Percentiles rank a stretch among this genome's conserved stretches.
Evolutionary conservation across 352 stramenopile genomes (phyloP).

Genomic region (Globisporangium paroecandrum): DNA sequence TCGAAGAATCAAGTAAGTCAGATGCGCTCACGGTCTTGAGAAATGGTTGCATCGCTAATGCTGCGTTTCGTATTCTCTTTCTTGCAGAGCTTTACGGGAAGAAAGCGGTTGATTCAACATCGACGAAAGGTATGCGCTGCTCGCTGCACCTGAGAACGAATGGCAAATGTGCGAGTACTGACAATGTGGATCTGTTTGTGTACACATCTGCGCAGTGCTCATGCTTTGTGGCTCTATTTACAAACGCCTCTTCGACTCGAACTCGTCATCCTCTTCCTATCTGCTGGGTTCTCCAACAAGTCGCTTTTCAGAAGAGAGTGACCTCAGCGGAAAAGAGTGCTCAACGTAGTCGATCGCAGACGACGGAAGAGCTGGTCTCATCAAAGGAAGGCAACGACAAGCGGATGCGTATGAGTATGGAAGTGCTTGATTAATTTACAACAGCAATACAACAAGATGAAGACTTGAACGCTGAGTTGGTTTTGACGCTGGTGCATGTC

Average conservation of each 20-base stretch:
- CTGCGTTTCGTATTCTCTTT: not conserved
- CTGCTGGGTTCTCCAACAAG: constrained; percentile 46
- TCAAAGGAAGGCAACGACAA: not conserved
- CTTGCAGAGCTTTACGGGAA: constrained; percentile 62
- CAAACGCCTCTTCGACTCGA: constrained; percentile 67
- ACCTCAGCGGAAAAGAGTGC: constrained; percentile 47
- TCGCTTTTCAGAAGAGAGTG: constrained; percentile 49
- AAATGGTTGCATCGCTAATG: constrained; percentile 11
- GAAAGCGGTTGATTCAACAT: constrained; percentile 48
- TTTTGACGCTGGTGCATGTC: not conserved
- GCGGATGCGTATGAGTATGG: constrained; percentile 6
- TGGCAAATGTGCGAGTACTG: not conserved
- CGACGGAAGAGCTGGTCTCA: constrained; percentile 2
- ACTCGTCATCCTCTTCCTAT: constrained; percentile 35
- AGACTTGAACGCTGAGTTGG: not conserved
- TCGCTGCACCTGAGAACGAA: not conserved
- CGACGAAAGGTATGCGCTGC: constrained; percentile 46
- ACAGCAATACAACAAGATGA: not conserved
- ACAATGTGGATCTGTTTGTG: constrained; percentile 9
- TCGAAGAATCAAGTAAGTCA: constrained; percentile 71
- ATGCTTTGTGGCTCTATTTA: constrained; percentile 74
- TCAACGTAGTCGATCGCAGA: constrained; percentile 25
- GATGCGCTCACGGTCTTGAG: not conserved
- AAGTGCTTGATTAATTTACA: constrained; percentile 16
- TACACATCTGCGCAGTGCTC: constrained; percentile 33